Base-by-base conservation (phyloP, 345 rosid species). In the Melastoma malabathricum region DNA sequence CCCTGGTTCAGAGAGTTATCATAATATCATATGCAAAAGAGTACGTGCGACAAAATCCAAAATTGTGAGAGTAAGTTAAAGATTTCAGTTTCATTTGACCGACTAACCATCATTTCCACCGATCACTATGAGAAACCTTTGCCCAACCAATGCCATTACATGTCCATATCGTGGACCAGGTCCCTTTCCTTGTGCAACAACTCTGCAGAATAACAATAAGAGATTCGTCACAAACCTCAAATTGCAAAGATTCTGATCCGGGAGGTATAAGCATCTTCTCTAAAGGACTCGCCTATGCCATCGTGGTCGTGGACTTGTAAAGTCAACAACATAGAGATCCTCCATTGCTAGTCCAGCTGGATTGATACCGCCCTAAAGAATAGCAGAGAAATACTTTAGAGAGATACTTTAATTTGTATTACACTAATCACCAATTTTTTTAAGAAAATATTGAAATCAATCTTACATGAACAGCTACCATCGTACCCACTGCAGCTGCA, bases 151-250 rank as follows among this genome's bases (percentile, higher is more conserved):
- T 56, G 98, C 98, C 98, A 87, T 92, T 54, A 85, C 98, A 69
- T 92, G 98, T 44, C 98, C 98, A 77, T 92, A 92, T 53, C 98
- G 84, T 10, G 98, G 86, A 66, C 98, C 98, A 31, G 98, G 98
- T 57, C 98, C 98, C 58, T 94, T 97, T 46, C 97, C 94, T 73
- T 87, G 98, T 63, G 87, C 96, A 71, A 83, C 95, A 64, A 92
- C 98, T 70, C 98, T 92, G 55, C 31, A 41, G 75, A 29, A 38
- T 58, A 62, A 59, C 63, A 60, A 25, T 5, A 55, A 9, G 50
- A 61, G 27, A 59, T 41, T 43, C 20, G 54, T 75, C 53, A 65
- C 70, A 43, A 27, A n/a, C 31, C 31, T 6, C 3, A 27, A 27
- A 27, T 27, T 27, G 31, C 6, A 2, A 27, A 27, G 31, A 27